Evolutionary conservation across 2,329 filamentous ascomycete genomes (phyloP).

Genomic region (Neopestalotiopsis sp.): DNA sequence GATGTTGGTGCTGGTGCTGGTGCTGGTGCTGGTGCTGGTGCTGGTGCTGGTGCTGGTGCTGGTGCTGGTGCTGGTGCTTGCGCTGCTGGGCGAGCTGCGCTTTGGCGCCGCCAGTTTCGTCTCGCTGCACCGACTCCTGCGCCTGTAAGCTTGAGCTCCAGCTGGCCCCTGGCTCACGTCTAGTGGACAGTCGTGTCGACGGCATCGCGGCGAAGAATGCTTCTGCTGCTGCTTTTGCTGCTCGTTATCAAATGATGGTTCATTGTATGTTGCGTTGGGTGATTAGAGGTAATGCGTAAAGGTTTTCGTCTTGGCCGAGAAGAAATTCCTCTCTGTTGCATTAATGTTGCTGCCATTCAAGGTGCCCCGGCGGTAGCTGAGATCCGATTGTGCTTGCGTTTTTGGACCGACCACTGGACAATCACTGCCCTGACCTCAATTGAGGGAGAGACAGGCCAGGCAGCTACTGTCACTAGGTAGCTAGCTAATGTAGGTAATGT

Average conservation of each 20-base stretch:
- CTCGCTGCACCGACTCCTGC: background rate
- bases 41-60: background rate
- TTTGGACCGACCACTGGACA: no score
- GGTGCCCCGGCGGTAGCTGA: no score
- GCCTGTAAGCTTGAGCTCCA: background rate
- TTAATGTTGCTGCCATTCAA: no score
- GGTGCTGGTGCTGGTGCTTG: no score
- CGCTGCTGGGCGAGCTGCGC: background rate
- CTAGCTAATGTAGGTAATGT: no score
- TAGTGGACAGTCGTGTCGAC: constrained; percentile 13
- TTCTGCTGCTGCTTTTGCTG: background rate
- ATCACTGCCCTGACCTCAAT: no score
- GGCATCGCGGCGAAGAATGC: background rate
- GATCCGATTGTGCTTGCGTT: no score
- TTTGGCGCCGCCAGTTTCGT: background rate
- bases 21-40: no score
- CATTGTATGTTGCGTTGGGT: constrained; percentile 2
- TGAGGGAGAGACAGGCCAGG: no score
- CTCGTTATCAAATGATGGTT: background rate
- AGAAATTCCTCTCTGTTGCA: background rate
- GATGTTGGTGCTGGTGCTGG: no score
- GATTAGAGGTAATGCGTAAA: background rate
- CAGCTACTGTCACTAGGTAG: no score
- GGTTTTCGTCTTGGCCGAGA: background rate
- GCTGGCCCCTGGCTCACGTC: background rate